Conservation (phyloP, 352 stramenopile species). For the Globisporangium viniferum region DNA sequence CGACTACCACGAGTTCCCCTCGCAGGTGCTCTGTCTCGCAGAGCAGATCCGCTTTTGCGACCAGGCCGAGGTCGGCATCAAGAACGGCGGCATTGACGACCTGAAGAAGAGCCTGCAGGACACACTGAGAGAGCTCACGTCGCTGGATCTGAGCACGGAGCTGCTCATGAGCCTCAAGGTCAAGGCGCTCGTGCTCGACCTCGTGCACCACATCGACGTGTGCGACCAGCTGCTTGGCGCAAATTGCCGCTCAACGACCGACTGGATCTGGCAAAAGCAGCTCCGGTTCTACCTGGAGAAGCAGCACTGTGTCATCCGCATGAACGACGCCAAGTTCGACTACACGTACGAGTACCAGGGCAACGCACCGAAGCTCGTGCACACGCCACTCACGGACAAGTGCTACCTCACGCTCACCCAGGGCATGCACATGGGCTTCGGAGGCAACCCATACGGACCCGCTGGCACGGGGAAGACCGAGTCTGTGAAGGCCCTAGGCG, state of each 20-base stretch:
- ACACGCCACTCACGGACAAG: slow-evolving; percentile 94
- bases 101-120: slow-evolving; percentile 71
- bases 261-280: slow-evolving; percentile 94
- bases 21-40: slow-evolving; percentile 89
- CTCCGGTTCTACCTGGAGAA: slow-evolving; percentile 90
- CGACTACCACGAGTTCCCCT: slow-evolving; percentile 89
- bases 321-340: slow-evolving; percentile 83
- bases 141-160: slow-evolving; percentile 83
- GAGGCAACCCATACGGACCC: slow-evolving; percentile 92
- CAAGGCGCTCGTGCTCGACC: slow-evolving; percentile 93
- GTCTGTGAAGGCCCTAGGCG: slow-evolving; percentile 91
- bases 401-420: slow-evolving; percentile 95
- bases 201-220: slow-evolving; percentile 95
- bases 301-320: slow-evolving; percentile 50
- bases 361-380: slow-evolving; percentile 91
- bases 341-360: slow-evolving; percentile 97
- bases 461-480: slow-evolving; percentile 95
- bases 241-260: slow-evolving; percentile 52
- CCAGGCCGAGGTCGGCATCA: slow-evolving; percentile 84
- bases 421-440: slow-evolving; percentile 92
- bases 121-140: slow-evolving; percentile 69
- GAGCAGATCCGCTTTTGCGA: slow-evolving; percentile 92
- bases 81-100: slow-evolving; percentile 55
- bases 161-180: slow-evolving; percentile 92
- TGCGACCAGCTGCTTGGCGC: slow-evolving; percentile 83